Evolutionary conservation across 1,284 basidiomycete genomes (phyloP).

Genomic region (Sphagnurus paluster): DNA sequence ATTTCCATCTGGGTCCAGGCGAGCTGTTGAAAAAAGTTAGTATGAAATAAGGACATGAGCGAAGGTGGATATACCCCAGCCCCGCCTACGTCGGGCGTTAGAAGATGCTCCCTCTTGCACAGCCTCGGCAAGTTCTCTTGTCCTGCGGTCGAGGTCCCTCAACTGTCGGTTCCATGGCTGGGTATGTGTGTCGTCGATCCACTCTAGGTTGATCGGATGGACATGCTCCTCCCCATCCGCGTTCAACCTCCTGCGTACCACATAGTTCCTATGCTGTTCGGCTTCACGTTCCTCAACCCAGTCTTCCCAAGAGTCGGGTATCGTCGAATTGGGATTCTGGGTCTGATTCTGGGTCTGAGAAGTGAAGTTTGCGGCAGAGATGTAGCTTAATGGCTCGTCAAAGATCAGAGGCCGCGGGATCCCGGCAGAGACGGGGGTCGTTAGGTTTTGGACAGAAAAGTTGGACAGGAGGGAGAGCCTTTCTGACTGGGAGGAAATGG

Average conservation of each 20-base stretch:
- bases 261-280: slow-evolving; percentile 34
- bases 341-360: slow-evolving; percentile 13
- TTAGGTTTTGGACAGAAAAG: slow-evolving; percentile 35
- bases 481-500: slow-evolving; percentile 23
- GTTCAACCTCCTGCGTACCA: slow-evolving; percentile 38
- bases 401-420: slow-evolving; percentile 35
- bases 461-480: slow-evolving; percentile 37
- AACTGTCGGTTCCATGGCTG: slow-evolving; percentile 26
- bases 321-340: too few relatives aligned
- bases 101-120: slow-evolving; percentile 20
- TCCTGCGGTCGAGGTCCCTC: slow-evolving; percentile 8
- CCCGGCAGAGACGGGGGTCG: slow-evolving; percentile 32
- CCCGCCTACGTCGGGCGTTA: slow-evolving; percentile 39
- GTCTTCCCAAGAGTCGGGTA: slow-evolving; percentile 20
- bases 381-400: slow-evolving; percentile 38
- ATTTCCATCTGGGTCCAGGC: slow-evolving; percentile 56
- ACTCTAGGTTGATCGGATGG: slow-evolving; percentile 38
- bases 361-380: slow-evolving; percentile 18
- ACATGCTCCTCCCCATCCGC: slow-evolving; percentile 43
- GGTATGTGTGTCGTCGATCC: slow-evolving; percentile 32
- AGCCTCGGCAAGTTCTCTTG: slow-evolving; percentile 19
- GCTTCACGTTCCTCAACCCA: slow-evolving; percentile 20
- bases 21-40: slow-evolving; percentile 34
- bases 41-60: neutral
- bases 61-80: slow-evolving; percentile 46